Evolutionary conservation across 305 asterid genomes (phyloP).

Genomic region (Plantago lanceolata): DNA sequence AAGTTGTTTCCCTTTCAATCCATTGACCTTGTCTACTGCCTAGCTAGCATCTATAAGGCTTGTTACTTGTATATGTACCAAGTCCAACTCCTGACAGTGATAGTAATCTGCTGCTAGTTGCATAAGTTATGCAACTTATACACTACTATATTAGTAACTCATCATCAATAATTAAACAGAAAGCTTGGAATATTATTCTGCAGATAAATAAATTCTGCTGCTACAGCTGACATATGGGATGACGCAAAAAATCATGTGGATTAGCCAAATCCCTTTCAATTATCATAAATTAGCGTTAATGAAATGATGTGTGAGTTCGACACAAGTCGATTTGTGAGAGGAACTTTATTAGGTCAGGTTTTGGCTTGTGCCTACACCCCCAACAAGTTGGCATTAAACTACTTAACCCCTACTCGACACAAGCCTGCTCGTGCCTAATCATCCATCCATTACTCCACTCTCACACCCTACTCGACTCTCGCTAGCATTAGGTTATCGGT

Average conservation of each 20-base stretch:
- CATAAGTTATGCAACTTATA: too few species aligned
- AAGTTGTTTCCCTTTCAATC: slow-evolving; percentile 2
- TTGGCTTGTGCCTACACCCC: slow-evolving; percentile 12
- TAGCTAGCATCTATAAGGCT: too few species aligned
- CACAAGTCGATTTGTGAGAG: slow-evolving; percentile 16
- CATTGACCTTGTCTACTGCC: slow-evolving; percentile 20
- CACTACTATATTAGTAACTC: too few species aligned
- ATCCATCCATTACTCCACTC: too few species aligned
- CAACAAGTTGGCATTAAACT: not conserved
- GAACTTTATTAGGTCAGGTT: not conserved
- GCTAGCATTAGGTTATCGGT: too few species aligned
- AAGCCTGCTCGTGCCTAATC: slow-evolving; percentile 10
- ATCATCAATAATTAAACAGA: too few species aligned
- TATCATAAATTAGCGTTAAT: not conserved
- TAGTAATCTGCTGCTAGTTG: not conserved
- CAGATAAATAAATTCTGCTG: not conserved
- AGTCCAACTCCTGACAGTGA: slow-evolving; percentile 2
- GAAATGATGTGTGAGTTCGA: slow-evolving; percentile 5
- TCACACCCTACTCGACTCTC: too few species aligned
- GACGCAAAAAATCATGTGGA: slow-evolving; percentile 15
- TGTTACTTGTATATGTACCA: too few species aligned
- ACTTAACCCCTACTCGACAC: slow-evolving; percentile 20
- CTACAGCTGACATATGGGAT: not conserved
- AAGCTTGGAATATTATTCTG: not conserved
- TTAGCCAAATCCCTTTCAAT: not conserved